Percentiles rank a stretch among this genome's conserved stretches.
phyloP scores from a whole-genome alignment of 805 yeast species.

The Candida caryicola region DNA sequence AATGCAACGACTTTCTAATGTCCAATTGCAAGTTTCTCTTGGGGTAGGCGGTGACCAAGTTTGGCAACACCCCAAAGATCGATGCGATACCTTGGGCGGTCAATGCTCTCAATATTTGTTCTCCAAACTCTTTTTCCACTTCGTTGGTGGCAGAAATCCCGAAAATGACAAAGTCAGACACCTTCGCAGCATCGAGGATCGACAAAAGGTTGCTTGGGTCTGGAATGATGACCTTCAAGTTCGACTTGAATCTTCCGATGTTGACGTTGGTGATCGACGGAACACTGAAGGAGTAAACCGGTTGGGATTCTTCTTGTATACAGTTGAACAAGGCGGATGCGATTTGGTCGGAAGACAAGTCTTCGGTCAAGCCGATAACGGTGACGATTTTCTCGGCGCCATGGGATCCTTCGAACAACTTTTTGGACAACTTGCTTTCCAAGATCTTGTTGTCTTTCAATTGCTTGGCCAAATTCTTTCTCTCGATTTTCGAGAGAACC shows the following conservation, averaged over 20 bases:
- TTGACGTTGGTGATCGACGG: conserved; percentile 54
- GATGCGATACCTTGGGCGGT: conserved; percentile 91
- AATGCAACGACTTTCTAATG: conserved; percentile 41
- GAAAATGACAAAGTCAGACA: conserved; percentile 85
- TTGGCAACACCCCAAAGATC: conserved; percentile 74
- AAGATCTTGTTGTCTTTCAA: conserved; percentile 67
- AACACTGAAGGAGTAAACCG: conserved; percentile 19
- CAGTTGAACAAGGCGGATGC: conserved; percentile 49
- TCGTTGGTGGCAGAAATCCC: conserved; percentile 87
- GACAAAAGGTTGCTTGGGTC: conserved; percentile 62
- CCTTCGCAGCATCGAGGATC: conserved; percentile 80
- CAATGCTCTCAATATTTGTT: conserved; percentile 82
- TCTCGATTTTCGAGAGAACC: conserved; percentile 50
- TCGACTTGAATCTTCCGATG: conserved; percentile 69
- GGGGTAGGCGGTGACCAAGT: conserved; percentile 62
- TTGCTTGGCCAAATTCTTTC: conserved; percentile 79
- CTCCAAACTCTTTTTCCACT: conserved; percentile 78
- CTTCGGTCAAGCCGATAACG: conserved; percentile 73
- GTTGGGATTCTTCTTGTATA: conserved; percentile 26
- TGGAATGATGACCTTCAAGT: conserved; percentile 71
- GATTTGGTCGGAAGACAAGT: conserved; percentile 56
- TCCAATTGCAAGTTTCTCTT: conserved; percentile 76
- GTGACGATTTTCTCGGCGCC: conserved; percentile 86
- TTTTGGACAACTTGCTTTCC: conserved; percentile 56
- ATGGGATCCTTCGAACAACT: conserved; percentile 71